Conservation (phyloP, 208 protist genomes). For the Leishmania gerbilli region DNA sequence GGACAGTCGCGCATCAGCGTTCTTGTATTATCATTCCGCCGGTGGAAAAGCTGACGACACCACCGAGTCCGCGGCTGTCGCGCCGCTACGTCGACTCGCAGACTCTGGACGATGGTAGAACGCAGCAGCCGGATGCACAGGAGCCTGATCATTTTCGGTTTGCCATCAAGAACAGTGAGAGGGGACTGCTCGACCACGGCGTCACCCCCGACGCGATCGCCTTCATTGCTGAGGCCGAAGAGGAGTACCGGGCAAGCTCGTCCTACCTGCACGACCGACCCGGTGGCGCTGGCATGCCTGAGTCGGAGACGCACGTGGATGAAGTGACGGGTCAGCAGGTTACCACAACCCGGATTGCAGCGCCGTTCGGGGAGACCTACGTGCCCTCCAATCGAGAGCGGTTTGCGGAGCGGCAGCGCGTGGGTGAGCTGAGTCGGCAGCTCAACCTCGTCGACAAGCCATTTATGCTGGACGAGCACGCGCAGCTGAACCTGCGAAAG, state of each 20-base stretch:
- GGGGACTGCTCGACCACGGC: constrained; percentile 69
- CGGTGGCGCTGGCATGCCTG: constrained; percentile 19
- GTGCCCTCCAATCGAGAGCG: constrained; percentile 65
- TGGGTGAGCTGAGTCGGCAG: constrained; percentile 60
- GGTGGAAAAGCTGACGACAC: constrained; percentile 37
- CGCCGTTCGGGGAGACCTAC: constrained; percentile 72
- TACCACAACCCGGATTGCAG: constrained; percentile 43
- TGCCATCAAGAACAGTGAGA: constrained; percentile 53
- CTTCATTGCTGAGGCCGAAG: constrained; percentile 73
- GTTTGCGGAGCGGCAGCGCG: constrained; percentile 48
- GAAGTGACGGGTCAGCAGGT: constrained; percentile 28
- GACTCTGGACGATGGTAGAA: neutral
- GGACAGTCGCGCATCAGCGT: neutral
- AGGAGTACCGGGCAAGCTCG: constrained; percentile 64
- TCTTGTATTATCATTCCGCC: constrained; percentile 32
- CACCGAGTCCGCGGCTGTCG: constrained; percentile 17
- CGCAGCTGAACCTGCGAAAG: constrained; percentile 70
- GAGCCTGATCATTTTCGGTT: constrained; percentile 33
- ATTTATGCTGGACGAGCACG: constrained; percentile 47
- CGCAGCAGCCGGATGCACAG: neutral
- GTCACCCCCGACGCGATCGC: constrained; percentile 56
- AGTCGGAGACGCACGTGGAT: constrained; percentile 37
- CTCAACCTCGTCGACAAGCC: constrained; percentile 35
- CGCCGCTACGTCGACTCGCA: constrained; percentile 13
- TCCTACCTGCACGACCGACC: constrained; percentile 47